Evolutionary conservation across 1,139 yeast genomes (phyloP).

Genomic region (Wickerhamiella infanticola): DNA sequence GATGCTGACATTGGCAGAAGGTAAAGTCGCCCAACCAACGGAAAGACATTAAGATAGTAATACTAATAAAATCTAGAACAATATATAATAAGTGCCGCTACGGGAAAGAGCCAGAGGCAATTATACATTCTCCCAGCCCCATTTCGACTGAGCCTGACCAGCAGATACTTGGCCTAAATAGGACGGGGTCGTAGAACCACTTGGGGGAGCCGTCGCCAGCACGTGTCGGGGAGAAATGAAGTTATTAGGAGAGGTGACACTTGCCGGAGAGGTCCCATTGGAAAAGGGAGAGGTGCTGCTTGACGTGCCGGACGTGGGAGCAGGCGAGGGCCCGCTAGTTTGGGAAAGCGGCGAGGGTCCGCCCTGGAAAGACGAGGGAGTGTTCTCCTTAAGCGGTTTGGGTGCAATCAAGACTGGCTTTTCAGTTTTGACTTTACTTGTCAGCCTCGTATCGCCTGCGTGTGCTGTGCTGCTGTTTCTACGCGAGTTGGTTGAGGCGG

Average conservation of each 20-base stretch:
- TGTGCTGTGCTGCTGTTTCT: not conserved
- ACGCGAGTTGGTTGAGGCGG: slow-evolving; percentile 5
- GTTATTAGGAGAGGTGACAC: slow-evolving; percentile 3
- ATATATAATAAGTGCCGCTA: too few species aligned
- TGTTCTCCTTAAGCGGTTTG: slow-evolving; percentile 10
- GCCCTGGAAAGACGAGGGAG: not conserved
- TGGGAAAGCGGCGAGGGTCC: not conserved
- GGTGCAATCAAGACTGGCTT: slow-evolving; percentile 19
- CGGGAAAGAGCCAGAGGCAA: not conserved
- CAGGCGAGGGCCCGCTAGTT: not conserved
- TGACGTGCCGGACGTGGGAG: not conserved
- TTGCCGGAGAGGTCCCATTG: slow-evolving; percentile 1
- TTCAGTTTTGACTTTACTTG: not conserved
- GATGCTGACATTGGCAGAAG: not conserved
- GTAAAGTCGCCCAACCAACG: too few species aligned
- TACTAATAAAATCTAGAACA: too few species aligned
- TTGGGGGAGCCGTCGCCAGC: not conserved
- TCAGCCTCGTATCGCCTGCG: not conserved
- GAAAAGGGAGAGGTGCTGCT: not conserved
- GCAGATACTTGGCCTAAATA: not conserved
- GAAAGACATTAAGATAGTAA: too few species aligned
- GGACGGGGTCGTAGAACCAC: not conserved
- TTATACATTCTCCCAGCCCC: not conserved
- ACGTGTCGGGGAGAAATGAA: slow-evolving; percentile 1
- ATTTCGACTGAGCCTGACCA: not conserved